These are phyloP conservation scores for Fonsecaea pugnacius DNA, from an alignment of 2,329 filamentous ascomycete species.

Conservation along the genomic window DNA sequence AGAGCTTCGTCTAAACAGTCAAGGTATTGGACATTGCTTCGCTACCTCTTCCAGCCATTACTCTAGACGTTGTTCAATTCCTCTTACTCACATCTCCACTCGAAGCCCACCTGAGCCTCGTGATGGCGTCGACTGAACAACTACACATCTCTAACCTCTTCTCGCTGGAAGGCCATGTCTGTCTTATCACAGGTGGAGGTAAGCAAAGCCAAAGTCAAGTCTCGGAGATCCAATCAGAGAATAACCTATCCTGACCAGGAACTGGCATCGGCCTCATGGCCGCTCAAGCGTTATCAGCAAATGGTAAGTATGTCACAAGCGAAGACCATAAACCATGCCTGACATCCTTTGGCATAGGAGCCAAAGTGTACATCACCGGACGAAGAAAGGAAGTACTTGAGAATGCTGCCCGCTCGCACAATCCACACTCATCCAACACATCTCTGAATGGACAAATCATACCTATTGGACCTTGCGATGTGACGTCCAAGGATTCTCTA, in stretches of 20 bases:
- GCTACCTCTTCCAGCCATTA: background rate
- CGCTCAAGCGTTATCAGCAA: constrained; percentile 40
- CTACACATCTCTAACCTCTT: constrained; percentile 40
- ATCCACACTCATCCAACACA: constrained; percentile 38
- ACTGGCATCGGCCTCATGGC: constrained; percentile 42
- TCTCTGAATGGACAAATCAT: constrained; percentile 58
- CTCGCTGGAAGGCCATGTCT: constrained; percentile 40
- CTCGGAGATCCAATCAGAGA: background rate
- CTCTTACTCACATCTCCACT: background rate
- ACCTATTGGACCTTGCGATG: constrained; percentile 60
- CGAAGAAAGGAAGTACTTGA: constrained; percentile 40
- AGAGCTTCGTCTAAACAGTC: background rate
- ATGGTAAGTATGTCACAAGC: constrained; percentile 33
- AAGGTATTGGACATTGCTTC: background rate
- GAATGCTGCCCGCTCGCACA: constrained; percentile 48
- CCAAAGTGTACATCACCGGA: constrained; percentile 43
- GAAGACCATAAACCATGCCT: too few relatives aligned
- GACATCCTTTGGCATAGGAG: constrained; percentile 31
- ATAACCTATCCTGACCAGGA: constrained; percentile 15
- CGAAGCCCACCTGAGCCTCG: background rate
- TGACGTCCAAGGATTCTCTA: constrained; percentile 64
- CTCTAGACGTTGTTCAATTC: background rate
- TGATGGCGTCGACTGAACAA: constrained; percentile 39
- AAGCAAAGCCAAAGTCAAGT: background rate
- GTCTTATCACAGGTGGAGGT: constrained; percentile 42